Base-by-base conservation (phyloP, 139 green algal genomes). In the Yamagishiella unicocca region DNA sequence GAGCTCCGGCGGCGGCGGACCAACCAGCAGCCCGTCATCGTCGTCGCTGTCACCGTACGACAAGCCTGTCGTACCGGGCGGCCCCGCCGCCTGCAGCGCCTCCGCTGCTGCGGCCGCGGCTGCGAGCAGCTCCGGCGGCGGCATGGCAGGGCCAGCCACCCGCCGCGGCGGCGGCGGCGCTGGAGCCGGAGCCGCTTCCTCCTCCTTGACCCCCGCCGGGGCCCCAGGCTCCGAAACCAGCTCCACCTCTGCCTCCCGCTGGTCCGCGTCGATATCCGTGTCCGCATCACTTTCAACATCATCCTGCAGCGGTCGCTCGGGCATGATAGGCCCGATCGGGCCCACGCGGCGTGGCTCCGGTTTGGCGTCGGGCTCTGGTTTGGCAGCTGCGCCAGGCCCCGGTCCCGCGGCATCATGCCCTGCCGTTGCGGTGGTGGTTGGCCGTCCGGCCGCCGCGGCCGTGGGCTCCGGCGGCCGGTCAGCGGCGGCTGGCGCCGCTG, bases 1-100 rank as follows among this genome's bases (percentile, higher is more conserved):
- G 61, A 96, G 54, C n/a, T 96, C 95, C 66, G 94, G 95, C 9
- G 95, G 95, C 38, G 91, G 81, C 1, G 95, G 95, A 5, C 94
- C 95, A 29, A 97, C 90, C 76, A 97, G 14, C 9, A 90, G 46
- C 17, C 83, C 80, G 37, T 82, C 86, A 42, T 81, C 91, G 9
- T 85, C 87, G 21, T 85, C 91, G 19, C 85, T 90, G n/a, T 88
- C 91, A 25, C 82, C 92, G 8, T 35, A 35, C 2, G n/a, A 72
- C n/a, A 40, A 43, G 6, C n/a, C n/a, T 10, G 7, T n/a, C 45
- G 37, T 33, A 2, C 24, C 37, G 29, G 55, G 38, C 0, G 55
- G 55, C n/a, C 31, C 37, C 35, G 25, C 40, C 64, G 53, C 71
- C 29, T 25, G 75, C 80, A 91, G 61, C n/a, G 83, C 46, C 61